phyloP scores from a whole-genome alignment of 2,329 filamentous ascomycete genomes.

The Neocucurbitaria cava region DNA sequence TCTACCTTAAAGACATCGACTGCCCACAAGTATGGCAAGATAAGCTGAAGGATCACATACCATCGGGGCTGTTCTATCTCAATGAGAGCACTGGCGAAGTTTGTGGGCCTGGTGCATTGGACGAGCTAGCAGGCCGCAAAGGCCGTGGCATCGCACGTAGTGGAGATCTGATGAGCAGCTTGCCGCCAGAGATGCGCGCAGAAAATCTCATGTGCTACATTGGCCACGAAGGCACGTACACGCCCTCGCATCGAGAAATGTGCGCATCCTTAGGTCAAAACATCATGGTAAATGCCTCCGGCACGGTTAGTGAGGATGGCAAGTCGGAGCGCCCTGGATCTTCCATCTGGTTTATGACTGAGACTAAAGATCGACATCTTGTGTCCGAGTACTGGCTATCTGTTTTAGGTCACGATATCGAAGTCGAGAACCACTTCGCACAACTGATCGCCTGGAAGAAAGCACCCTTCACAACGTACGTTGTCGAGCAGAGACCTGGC shows the following conservation, averaged over 20 bases:
- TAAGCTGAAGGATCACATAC: constrained; percentile 77
- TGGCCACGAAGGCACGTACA: constrained; percentile 96
- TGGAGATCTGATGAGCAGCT: constrained; percentile 93
- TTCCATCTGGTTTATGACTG: constrained; percentile 99
- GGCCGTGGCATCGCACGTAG: constrained; percentile 71
- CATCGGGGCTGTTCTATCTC: constrained; percentile 84
- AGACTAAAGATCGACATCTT: constrained; percentile 87
- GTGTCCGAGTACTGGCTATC: constrained; percentile 95
- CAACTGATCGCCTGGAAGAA: constrained; percentile 95
- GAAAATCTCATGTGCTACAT: constrained; percentile 99
- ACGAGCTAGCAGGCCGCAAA: constrained; percentile 56
- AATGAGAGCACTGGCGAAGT: constrained; percentile 75
- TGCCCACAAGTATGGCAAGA: constrained; percentile 88
- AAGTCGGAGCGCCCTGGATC: constrained; percentile 79
- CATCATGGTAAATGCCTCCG: constrained; percentile 94
- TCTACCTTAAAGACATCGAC: constrained; percentile 97
- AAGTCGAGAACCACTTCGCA: constrained; percentile 96
- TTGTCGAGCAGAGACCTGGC: constrained; percentile 88
- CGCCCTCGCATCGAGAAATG: constrained; percentile 95
- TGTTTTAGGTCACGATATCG: constrained; percentile 92
- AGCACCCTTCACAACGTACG: constrained; percentile 89
- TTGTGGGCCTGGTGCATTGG: constrained; percentile 63
- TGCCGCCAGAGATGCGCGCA: constrained; percentile 85
- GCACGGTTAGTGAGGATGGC: constrained; percentile 67
- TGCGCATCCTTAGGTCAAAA: constrained; percentile 96